Evolutionary conservation across 2,329 filamentous ascomycete genomes (phyloP).

Genomic region (Coniochaeta sp.): DNA sequence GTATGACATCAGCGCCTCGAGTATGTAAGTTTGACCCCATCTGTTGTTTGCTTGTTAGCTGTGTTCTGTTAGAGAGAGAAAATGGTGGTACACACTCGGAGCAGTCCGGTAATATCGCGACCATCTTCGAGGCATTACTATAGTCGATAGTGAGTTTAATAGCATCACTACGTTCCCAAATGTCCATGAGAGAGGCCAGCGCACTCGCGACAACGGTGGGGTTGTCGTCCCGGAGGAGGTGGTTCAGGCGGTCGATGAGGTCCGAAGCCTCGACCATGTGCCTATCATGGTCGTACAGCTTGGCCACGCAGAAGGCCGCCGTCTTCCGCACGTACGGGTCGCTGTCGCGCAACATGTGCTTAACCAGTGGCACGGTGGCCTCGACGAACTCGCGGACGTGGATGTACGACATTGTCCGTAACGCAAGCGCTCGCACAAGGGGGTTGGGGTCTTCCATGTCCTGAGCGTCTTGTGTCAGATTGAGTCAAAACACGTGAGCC

Average conservation of each 20-base stretch:
- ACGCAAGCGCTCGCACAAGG: conserved; percentile 80
- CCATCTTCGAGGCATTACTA: conserved; percentile 93
- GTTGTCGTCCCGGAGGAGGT: conserved; percentile 88
- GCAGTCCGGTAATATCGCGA: conserved; percentile 91
- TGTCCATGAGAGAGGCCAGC: conserved; percentile 86
- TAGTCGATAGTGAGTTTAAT: conserved; percentile 99
- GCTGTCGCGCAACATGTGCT: conserved; percentile 71
- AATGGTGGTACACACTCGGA: conserved; percentile 71
- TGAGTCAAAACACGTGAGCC: no score
- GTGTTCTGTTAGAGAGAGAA: neutral
- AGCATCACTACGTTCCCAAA: conserved; percentile 95
- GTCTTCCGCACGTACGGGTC: conserved; percentile 98
- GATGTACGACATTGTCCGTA: conserved; percentile 95
- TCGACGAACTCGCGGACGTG: conserved; percentile 95
- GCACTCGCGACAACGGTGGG: conserved; percentile 96
- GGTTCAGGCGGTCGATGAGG: conserved; percentile 85
- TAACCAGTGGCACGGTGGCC: conserved; percentile 77
- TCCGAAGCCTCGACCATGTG: conserved; percentile 85
- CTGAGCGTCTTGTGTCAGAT: no score
- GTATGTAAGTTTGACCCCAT: conserved; percentile 98
- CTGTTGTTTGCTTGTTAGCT: conserved; percentile 36
- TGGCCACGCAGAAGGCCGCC: conserved; percentile 91
- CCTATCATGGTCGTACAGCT: conserved; percentile 94
- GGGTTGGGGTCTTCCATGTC: conserved; percentile 94
- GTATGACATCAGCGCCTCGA: conserved; percentile 96